Evolutionary conservation across 2,329 filamentous ascomycete species (phyloP), one percentile per base, ranked within the genome.

Genomic region (Colletotrichum paranaense): DNA sequence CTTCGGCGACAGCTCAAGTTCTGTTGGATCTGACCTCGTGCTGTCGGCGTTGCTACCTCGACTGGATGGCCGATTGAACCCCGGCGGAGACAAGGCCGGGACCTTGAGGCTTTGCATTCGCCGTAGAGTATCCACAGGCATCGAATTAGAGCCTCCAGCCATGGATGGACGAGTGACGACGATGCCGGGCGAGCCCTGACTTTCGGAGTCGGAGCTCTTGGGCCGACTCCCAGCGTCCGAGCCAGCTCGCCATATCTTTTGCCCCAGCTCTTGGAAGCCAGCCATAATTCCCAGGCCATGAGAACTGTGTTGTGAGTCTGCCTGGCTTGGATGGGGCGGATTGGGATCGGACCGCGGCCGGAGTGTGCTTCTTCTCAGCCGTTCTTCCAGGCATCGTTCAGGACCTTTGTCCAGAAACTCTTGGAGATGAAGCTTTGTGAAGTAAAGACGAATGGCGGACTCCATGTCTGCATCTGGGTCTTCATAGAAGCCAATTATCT

Each of bases 401-500:
- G 90, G 89, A 0, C 90, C 90, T 28, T 88, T 88, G 4, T 81
- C 79, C 1, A 92, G 77, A 59, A 91, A 92, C 1, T 91, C 86
- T 68, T 84, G 77, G 30, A 90, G 80, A n/a, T 86, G 81, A 68
- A 89, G 74, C 74, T 87, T 84, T 24, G 86, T 86, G 56, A 88
- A 84, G 82, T 90, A 89, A 0, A 89, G 81, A 3, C 88, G 82
- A 4, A 89, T 83, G 0, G 83, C 84, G 1, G 81, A 81, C 1
- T 80, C 79, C 16, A 77, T 73, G 35, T 79, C 79, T 3, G 79
- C 79, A 7, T 86, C 82, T 0, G 83, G 80, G 59, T 91, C 89
- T 59, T 91, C 88, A 68, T 91, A 92, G 77, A 92, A 92, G 0
- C 90, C 90, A 62, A 88, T 86, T 9, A 89, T 77, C 75, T 92